Conservation (phyloP, 257 asterid species). For the Fraxinus quadrangulata region DNA sequence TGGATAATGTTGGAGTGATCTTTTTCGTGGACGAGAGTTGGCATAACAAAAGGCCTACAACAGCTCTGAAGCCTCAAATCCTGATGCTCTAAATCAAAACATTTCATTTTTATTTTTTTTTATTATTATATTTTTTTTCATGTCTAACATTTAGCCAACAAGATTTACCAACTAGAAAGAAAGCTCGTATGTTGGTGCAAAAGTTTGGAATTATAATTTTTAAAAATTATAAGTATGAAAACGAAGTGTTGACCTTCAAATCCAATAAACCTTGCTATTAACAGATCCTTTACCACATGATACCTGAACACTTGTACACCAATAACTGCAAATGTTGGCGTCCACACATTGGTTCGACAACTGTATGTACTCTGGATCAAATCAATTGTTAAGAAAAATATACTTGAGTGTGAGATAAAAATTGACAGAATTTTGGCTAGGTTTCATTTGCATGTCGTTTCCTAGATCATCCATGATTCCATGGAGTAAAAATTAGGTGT, state of each 20-base stretch:
- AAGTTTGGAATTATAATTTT: neutral
- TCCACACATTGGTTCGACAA: too few relatives aligned
- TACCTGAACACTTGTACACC: too few relatives aligned
- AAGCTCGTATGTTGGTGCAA: neutral
- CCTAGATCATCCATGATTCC: too few relatives aligned
- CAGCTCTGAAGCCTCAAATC: conserved; percentile 25
- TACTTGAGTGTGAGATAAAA: too few relatives aligned
- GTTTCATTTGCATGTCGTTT: too few relatives aligned
- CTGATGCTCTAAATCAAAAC: conserved; percentile 28
- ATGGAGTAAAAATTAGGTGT: too few relatives aligned
- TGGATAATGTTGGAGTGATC: neutral
- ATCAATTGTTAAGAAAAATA: too few relatives aligned
- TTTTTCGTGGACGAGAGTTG: conserved; percentile 20
- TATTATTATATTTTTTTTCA: neutral
- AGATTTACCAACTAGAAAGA: conserved; percentile 17
- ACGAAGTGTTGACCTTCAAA: neutral
- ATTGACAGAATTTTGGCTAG: too few relatives aligned
- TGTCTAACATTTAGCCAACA: conserved; percentile 45
- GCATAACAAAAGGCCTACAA: conserved; percentile 23
- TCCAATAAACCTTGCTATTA: neutral
- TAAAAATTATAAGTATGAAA: neutral
- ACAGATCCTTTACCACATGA: too few relatives aligned
- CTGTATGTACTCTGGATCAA: too few relatives aligned
- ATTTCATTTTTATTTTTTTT: neutral
- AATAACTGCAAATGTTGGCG: too few relatives aligned